Conservation (phyloP, 1,284 basidiomycete genomes). For the Ustilago lituana region DNA sequence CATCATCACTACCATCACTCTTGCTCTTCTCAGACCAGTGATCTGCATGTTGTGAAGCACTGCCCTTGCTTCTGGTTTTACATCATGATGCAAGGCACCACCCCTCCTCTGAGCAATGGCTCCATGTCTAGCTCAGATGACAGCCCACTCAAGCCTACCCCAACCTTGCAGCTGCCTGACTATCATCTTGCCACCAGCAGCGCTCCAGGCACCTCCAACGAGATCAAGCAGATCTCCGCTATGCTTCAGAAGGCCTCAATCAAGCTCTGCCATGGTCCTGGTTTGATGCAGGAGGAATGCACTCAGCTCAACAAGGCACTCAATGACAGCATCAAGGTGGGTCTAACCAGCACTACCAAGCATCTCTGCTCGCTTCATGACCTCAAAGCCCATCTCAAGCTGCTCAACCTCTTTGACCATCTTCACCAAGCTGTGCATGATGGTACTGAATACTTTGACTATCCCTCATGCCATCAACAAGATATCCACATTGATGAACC, state of each 20-base stretch:
- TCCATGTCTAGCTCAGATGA: constrained; percentile 14
- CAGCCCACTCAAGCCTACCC: constrained; percentile 4
- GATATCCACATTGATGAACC: constrained; percentile 34
- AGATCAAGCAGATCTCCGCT: constrained; percentile 18
- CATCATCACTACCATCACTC: not conserved
- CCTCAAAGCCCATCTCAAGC: constrained; percentile 39
- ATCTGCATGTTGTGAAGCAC: not conserved
- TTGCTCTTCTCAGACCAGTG: not conserved
- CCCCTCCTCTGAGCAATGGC: constrained; percentile 31
- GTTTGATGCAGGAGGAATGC: constrained; percentile 22
- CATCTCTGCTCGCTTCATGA: constrained; percentile 16
- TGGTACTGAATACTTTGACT: constrained; percentile 41
- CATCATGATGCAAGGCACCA: constrained; percentile 13
- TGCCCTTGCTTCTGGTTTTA: too few relatives aligned
- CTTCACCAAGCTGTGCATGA: constrained; percentile 32
- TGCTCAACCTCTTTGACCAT: constrained; percentile 45
- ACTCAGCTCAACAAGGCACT: constrained; percentile 35
- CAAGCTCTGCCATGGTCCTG: constrained; percentile 42
- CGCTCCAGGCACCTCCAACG: not conserved
- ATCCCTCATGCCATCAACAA: constrained; percentile 32
- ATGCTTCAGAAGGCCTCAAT: constrained; percentile 19
- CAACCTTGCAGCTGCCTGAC: constrained; percentile 20
- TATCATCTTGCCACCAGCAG: constrained; percentile 15
- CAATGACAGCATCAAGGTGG: constrained; percentile 30
- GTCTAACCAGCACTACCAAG: constrained; percentile 4